phyloP scores from a whole-genome alignment of 208 protist genomes.

The Acanthamoeba triangularis region DNA sequence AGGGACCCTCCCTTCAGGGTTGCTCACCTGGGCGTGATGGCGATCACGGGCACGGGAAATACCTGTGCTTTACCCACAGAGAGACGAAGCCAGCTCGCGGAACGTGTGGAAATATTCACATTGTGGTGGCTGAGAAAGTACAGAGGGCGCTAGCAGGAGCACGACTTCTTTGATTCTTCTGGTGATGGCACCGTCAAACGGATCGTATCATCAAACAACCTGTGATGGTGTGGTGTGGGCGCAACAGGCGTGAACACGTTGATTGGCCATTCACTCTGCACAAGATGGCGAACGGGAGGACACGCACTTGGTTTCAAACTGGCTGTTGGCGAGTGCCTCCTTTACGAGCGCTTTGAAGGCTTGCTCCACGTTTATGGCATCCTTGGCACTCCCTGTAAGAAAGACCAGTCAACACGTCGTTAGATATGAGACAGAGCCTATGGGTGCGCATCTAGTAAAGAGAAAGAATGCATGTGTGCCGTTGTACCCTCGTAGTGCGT shows the following conservation, averaged over 20 bases:
- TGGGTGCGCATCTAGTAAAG: neutral
- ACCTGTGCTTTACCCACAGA: neutral
- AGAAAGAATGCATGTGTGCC: no score
- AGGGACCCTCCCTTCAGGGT: no score
- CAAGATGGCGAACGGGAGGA: no score
- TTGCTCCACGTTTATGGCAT: slow-evolving; percentile 58
- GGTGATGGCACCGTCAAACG: neutral
- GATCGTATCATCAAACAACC: neutral
- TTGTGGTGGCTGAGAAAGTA: neutral
- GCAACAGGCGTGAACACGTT: neutral
- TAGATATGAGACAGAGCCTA: neutral
- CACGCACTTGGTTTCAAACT: neutral
- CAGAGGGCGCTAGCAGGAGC: neutral
- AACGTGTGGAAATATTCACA: neutral
- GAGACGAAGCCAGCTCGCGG: neutral
- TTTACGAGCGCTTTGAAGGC: slow-evolving; percentile 10
- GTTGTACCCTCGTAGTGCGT: neutral
- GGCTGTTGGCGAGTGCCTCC: neutral
- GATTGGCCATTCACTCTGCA: no score
- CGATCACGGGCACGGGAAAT: neutral
- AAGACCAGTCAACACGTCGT: no score
- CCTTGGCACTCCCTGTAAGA: slow-evolving; percentile 32
- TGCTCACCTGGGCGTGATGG: neutral
- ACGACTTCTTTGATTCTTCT: neutral
- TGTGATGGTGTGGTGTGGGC: neutral